These are phyloP conservation scores for Thinopyrum elongatum DNA, from an alignment of 176 grass and related monocot genomes.

Conservation along the genomic window DNA sequence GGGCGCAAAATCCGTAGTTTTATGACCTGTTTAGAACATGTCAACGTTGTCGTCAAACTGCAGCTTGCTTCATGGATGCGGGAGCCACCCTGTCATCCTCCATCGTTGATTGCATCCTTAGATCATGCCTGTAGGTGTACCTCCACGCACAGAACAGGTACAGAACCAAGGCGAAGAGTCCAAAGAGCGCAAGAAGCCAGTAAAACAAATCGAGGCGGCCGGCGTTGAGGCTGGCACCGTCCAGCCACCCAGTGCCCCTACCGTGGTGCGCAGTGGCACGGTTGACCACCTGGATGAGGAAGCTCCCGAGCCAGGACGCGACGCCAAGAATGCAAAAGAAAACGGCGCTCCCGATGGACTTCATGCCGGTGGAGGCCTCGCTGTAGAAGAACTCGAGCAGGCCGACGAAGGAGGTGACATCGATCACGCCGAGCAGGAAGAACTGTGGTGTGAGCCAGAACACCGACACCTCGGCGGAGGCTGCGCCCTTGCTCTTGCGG, in stretches of 20 bases:
- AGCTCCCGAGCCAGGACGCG: slow-evolving; percentile 49
- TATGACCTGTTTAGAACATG: no score
- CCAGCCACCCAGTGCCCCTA: slow-evolving; percentile 58
- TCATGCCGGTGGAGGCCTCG: slow-evolving; percentile 71
- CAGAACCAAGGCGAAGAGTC: slow-evolving; percentile 33
- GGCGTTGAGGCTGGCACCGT: slow-evolving; percentile 64
- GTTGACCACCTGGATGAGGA: slow-evolving; percentile 63
- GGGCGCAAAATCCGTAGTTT: no score
- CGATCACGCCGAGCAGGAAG: slow-evolving; percentile 67
- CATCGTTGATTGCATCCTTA: no score
- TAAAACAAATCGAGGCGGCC: slow-evolving; percentile 66
- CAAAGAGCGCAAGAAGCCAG: slow-evolving; percentile 50
- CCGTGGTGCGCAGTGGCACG: slow-evolving; percentile 41
- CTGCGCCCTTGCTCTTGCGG: slow-evolving; percentile 34
- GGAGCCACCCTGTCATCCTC: no score
- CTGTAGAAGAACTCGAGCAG: slow-evolving; percentile 85
- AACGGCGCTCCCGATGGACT: slow-evolving; percentile 72
- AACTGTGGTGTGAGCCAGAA: slow-evolving; percentile 73
- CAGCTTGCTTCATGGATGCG: no score
- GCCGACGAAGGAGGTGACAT: slow-evolving; percentile 87
- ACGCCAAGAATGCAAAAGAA: slow-evolving; percentile 77
- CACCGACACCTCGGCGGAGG: slow-evolving; percentile 43
- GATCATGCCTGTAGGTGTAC: slow-evolving; percentile 60
- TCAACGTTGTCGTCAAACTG: no score
- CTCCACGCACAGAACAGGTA: slow-evolving; percentile 53